These are phyloP conservation scores for Monosporozyma servazzii DNA, from an alignment of 805 yeast species.

Conservation along the genomic window DNA sequence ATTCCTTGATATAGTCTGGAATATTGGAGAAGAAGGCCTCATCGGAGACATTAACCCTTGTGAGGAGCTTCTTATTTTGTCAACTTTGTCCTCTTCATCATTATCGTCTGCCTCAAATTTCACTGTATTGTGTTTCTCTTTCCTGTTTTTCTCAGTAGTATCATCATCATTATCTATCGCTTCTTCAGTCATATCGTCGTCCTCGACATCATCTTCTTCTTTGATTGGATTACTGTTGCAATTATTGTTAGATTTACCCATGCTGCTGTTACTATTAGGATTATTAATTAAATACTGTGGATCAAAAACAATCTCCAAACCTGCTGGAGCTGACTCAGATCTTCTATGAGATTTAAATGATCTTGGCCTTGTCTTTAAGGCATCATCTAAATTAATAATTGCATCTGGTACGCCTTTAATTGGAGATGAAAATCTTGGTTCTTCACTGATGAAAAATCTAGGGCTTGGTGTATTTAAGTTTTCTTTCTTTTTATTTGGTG, in stretches of 20 bases:
- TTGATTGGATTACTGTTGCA: conserved; percentile 7
- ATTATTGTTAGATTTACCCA: not conserved
- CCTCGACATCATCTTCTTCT: conserved; percentile 15
- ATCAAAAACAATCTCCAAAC: conserved; percentile 27
- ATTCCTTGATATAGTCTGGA: conserved; percentile 2
- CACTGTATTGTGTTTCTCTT: not conserved
- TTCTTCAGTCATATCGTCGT: not conserved
- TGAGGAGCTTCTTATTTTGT: not conserved
- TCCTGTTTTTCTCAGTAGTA: not conserved
- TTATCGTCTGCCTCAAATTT: not conserved
- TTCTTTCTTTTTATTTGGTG: conserved; percentile 5
- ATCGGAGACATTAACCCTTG: conserved; percentile 16
- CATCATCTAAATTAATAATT: conserved; percentile 47
- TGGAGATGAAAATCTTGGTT: conserved; percentile 24
- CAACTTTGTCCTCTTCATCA: not conserved
- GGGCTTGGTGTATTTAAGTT: conserved; percentile 16
- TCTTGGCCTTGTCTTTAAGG: conserved; percentile 33
- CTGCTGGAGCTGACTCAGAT: conserved; percentile 50
- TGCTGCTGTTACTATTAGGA: not conserved
- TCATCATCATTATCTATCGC: not conserved
- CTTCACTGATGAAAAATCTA: conserved; percentile 27
- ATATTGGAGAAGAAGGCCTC: conserved; percentile 15
- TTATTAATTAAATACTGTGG: not conserved
- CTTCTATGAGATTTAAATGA: conserved; percentile 37
- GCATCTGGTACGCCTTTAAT: conserved; percentile 41